Conservation (phyloP, 345 rosid species). For the Syzygium grande region DNA sequence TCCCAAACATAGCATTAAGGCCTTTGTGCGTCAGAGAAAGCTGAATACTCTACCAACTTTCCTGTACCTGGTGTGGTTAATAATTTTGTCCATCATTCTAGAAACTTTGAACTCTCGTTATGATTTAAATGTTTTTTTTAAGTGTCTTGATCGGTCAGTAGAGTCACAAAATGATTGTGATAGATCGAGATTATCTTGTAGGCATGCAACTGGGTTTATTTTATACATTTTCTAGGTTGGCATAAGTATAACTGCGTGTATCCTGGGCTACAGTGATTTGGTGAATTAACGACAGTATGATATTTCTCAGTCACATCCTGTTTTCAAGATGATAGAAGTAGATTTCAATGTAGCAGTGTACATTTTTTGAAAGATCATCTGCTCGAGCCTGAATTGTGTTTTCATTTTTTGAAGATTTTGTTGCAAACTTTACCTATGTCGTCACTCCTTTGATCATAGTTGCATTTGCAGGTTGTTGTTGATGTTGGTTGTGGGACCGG, state of each 20-base stretch:
- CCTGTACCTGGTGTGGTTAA: background rate
- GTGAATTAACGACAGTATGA: background rate
- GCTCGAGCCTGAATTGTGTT: background rate
- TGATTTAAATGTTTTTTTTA: background rate
- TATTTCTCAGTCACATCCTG: background rate
- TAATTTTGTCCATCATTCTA: background rate
- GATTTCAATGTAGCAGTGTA: background rate
- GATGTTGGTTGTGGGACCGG: slow-evolving; percentile 99
- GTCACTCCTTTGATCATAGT: background rate
- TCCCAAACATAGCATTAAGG: background rate
- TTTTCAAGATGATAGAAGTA: background rate
- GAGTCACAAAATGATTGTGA: background rate
- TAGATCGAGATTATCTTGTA: background rate
- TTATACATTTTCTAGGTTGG: background rate
- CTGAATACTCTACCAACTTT: background rate
- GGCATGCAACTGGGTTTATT: background rate
- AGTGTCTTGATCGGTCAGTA: background rate
- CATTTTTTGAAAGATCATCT: background rate
- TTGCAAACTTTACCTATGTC: background rate
- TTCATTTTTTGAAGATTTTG: background rate
- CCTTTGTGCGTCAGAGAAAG: background rate
- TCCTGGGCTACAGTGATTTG: background rate
- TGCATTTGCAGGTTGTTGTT: slow-evolving; percentile 64
- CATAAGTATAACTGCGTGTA: background rate
- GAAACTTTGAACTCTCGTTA: background rate